Evolutionary conservation across 768 basidiomycete genomes (phyloP).

Genomic region (Auricularia auricula-judae): DNA sequence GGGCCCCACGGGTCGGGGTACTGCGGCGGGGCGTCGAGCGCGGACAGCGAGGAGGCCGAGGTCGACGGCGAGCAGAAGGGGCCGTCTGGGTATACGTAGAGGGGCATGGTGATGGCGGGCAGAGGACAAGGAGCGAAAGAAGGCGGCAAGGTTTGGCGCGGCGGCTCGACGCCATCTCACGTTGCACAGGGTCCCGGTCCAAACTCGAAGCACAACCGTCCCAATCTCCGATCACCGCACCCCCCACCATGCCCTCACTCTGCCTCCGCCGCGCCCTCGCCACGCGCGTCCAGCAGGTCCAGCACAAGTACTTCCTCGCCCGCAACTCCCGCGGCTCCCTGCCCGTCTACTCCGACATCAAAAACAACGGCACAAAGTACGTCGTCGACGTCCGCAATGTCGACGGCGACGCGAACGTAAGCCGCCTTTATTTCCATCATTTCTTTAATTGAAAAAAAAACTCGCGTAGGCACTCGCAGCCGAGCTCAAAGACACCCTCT

Average conservation of each 20-base stretch:
- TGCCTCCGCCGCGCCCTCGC: not conserved
- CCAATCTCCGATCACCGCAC: not conserved
- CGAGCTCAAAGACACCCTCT: conserved; percentile 44
- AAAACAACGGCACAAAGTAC: conserved; percentile 51
- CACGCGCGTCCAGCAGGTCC: not conserved
- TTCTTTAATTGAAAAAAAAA: conserved; percentile 2
- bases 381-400: conserved; percentile 55
- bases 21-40: not conserved
- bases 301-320: conserved; percentile 43
- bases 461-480: conserved; percentile 41
- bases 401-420: conserved; percentile 48
- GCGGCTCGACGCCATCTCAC: not conserved
- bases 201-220: not conserved
- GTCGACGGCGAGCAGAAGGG: conserved; percentile 13
- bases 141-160: not conserved
- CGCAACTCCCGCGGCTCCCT: conserved; percentile 57
- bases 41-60: conserved; percentile 3
- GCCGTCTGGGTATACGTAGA: conserved; percentile 12
- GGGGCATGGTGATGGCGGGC: conserved; percentile 8
- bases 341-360: conserved; percentile 67
- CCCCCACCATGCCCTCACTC: not conserved
- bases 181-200: not conserved
- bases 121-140: conserved; percentile 9
- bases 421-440: conserved; percentile 13
- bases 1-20: not conserved